Evolutionary conservation across 164 flowering plant genomes (phyloP), one percentile per base, ranked within the genome.

Genomic region (Piper longum): DNA sequence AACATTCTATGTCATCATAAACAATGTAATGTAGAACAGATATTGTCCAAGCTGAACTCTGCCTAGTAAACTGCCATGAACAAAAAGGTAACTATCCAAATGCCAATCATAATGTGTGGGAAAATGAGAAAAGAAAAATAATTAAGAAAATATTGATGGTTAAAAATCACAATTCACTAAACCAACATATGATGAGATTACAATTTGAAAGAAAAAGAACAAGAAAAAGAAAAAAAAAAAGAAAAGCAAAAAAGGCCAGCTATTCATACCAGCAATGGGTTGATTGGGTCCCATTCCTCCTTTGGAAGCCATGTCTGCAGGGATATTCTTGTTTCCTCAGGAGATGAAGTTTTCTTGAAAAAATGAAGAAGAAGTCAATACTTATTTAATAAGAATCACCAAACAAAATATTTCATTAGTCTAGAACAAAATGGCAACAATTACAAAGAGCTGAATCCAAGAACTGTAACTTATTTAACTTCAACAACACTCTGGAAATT

Each of bases 241-340:
- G 36, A 12, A 52, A n/a, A 70, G 41, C 36, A 26, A 26, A 2
- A 26, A 26, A 26, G 2, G 36, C 36, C 36, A 68, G 41, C 3
- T 16, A 54, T 0, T 67, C 80, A 43, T 78, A 92, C 99, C 95
- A 95, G 71, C 62, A 95, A 85, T 51, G 97, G 99, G 72, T 95
- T 95, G 60, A 95, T 95, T 36, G 88, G 77, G 68, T 70, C 89
- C 99, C 97, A 95, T 79, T 91, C 93, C 63, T 91, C 96, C 79
- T 84, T 87, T 12, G 99, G 99, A 71, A 95, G 93, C 99, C 99
- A 95, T 48, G 70, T 75, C 67, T 95, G 85, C 76, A 95, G 72
- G 19, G 87, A 79, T 61, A 67, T 80, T 74, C 99, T 82, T n/a
- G 99, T 95, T 82, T 86, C 79, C 77, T 95, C 99, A 0, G 99